Percentiles rank a stretch among this genome's conserved stretches.
phyloP scores from a whole-genome alignment of 1,284 basidiomycete species.

The Sporisorium scitamineum region DNA sequence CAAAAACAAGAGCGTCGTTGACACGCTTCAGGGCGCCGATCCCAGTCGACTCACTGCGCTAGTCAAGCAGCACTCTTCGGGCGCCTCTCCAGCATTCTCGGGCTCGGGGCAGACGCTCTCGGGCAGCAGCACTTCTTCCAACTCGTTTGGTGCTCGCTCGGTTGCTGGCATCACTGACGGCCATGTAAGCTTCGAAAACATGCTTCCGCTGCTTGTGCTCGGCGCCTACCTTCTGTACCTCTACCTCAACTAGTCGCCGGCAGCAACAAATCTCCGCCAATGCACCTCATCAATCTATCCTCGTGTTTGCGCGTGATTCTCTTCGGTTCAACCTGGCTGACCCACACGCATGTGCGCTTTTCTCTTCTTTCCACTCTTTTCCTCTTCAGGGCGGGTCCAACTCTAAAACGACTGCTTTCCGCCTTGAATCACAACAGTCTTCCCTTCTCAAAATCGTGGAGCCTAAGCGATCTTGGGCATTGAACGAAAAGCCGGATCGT shows the following conservation, averaged over 20 bases:
- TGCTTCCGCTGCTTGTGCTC: conserved; percentile 49
- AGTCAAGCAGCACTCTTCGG: conserved; percentile 60
- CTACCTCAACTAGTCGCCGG: conserved; percentile 29
- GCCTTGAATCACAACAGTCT: conserved; percentile 39
- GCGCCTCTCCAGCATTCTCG: conserved; percentile 44
- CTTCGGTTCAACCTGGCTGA: conserved; percentile 26
- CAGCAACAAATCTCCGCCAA: conserved; percentile 7
- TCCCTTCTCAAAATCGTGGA: conserved; percentile 78
- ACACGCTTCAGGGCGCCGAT: conserved; percentile 65
- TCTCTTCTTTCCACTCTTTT: neutral
- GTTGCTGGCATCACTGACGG: conserved; percentile 44
- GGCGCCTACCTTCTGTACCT: conserved; percentile 53
- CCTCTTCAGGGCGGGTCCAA: neutral
- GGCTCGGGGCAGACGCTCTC: conserved; percentile 51
- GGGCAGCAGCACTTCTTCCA: conserved; percentile 38
- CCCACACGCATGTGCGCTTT: conserved; percentile 9
- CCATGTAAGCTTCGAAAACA: conserved; percentile 56
- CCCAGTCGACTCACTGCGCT: conserved; percentile 48
- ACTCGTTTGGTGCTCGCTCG: conserved; percentile 18
- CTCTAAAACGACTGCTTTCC: neutral
- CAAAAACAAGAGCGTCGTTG: conserved; percentile 70
- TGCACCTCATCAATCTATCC: conserved; percentile 11
- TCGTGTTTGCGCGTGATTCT: conserved; percentile 13
- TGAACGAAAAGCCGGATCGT: conserved; percentile 79
- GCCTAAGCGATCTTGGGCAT: conserved; percentile 75